These are phyloP conservation scores for Rhododendron williamsianum DNA, from an alignment of 148 eudicot genomes.

Conservation along the genomic window DNA sequence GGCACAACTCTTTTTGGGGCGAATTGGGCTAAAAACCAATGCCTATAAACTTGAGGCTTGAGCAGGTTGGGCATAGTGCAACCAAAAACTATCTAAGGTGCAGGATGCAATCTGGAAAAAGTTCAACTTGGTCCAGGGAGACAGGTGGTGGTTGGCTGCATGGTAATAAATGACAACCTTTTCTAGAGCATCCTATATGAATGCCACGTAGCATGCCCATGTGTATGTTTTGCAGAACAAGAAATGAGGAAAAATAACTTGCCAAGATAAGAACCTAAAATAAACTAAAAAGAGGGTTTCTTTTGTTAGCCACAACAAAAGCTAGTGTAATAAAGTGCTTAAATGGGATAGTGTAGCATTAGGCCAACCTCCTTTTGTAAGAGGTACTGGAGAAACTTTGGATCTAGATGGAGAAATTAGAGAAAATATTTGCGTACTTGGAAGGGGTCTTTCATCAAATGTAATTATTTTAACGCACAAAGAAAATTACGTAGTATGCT, in stretches of 20 bases:
- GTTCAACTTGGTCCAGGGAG: not conserved
- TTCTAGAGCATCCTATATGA: not conserved
- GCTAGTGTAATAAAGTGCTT: not conserved
- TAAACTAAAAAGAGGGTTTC: not conserved
- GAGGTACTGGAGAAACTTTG: not conserved
- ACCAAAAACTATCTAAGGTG: not conserved
- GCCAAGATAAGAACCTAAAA: not conserved
- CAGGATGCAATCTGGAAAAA: not conserved
- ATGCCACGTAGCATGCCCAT: not conserved
- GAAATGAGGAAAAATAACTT: not conserved
- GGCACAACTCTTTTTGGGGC: not conserved
- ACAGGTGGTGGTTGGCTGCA: not conserved
- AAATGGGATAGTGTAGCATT: not conserved
- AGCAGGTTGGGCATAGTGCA: not conserved
- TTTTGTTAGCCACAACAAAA: not conserved
- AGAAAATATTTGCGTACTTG: not conserved
- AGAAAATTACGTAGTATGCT: not conserved
- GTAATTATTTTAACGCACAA: not conserved
- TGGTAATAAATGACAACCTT: not conserved
- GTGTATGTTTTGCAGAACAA: not conserved
- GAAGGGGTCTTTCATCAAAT: not conserved
- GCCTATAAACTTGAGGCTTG: not conserved
- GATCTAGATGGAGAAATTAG: constrained; percentile 3
- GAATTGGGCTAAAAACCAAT: not conserved
- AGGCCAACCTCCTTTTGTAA: not conserved